Conservation (phyloP, 768 basidiomycete species). For the Lentinula edodes region DNA sequence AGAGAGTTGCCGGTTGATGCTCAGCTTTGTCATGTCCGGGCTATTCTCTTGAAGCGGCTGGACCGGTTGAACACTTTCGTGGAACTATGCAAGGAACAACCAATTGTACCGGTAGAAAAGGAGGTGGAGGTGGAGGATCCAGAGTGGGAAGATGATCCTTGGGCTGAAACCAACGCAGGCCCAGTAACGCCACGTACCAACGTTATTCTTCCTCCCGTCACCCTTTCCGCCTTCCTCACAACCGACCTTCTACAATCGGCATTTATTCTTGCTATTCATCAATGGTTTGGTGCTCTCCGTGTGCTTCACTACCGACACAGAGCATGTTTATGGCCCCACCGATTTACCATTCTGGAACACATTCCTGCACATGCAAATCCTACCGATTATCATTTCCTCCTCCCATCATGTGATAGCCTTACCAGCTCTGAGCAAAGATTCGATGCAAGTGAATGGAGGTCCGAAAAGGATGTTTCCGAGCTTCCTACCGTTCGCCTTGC, state of each 20-base stretch:
- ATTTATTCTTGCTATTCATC: constrained; percentile 58
- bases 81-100: constrained; percentile 45
- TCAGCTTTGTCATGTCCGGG: constrained; percentile 59
- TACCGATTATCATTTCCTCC: constrained; percentile 49
- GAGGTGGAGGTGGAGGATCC: constrained; percentile 36
- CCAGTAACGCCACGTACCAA: constrained; percentile 14
- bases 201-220: constrained; percentile 33
- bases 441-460: constrained; percentile 39
- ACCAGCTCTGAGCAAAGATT: constrained; percentile 36
- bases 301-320: constrained; percentile 55
- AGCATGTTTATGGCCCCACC: constrained; percentile 57
- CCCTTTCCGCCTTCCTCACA: constrained; percentile 60
- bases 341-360: constrained; percentile 62
- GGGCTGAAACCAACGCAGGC: constrained; percentile 47
- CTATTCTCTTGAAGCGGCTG: constrained; percentile 58
- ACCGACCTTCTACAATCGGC: constrained; percentile 54
- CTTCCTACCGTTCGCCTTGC: constrained; percentile 33
- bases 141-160: constrained; percentile 78
- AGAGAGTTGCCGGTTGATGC: constrained; percentile 51
- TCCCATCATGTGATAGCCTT: constrained; percentile 55
- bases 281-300: constrained; percentile 52
- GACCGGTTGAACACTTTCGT: constrained; percentile 72
- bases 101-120: constrained; percentile 21
- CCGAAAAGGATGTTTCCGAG: constrained; percentile 57
- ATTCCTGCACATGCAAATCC: constrained; percentile 75